Conservation (phyloP, 23 red algal species). For the Agarophyton chilense region DNA sequence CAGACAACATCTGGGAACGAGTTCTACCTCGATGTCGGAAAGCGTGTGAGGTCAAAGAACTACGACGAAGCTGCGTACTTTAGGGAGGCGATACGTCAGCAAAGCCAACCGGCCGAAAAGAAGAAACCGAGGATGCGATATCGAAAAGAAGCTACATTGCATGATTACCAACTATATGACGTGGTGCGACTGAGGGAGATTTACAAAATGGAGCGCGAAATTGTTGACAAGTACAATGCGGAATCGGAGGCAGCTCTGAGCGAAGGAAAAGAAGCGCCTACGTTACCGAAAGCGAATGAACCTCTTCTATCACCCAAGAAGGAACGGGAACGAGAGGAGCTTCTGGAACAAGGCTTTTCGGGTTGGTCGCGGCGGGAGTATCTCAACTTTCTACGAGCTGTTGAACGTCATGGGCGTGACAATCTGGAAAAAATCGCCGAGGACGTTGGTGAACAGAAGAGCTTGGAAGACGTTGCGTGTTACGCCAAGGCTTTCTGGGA, state of each 20-base stretch:
- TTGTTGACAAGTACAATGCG: constrained; percentile 86
- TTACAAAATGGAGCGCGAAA: constrained; percentile 74
- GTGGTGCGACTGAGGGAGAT: constrained; percentile 81
- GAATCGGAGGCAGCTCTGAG: constrained; percentile 57
- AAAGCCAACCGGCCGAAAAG: constrained; percentile 58
- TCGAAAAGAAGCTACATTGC: constrained; percentile 76
- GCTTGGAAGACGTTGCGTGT: constrained; percentile 70
- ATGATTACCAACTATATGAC: constrained; percentile 89
- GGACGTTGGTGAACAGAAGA: constrained; percentile 87
- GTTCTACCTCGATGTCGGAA: constrained; percentile 99
- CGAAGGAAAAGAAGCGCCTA: constrained; percentile 59
- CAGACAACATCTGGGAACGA: constrained; percentile 60
- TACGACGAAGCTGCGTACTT: constrained; percentile 82
- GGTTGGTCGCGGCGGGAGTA: constrained; percentile 91
- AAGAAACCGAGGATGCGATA: constrained; percentile 78
- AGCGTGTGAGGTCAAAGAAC: constrained; percentile 82
- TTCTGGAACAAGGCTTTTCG: constrained; percentile 77
- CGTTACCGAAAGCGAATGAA: constrained; percentile 46
- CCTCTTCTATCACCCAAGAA: constrained; percentile 66
- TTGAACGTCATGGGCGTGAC: constrained; percentile 91
- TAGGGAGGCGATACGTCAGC: constrained; percentile 37
- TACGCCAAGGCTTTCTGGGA: constrained; percentile 96
- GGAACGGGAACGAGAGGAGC: constrained; percentile 65
- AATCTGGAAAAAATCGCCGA: constrained; percentile 84
- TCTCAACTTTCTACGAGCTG: constrained; percentile 84